Evolutionary conservation across 805 yeast genomes (phyloP).

Genomic region (Spathaspora hagerdaliae): DNA sequence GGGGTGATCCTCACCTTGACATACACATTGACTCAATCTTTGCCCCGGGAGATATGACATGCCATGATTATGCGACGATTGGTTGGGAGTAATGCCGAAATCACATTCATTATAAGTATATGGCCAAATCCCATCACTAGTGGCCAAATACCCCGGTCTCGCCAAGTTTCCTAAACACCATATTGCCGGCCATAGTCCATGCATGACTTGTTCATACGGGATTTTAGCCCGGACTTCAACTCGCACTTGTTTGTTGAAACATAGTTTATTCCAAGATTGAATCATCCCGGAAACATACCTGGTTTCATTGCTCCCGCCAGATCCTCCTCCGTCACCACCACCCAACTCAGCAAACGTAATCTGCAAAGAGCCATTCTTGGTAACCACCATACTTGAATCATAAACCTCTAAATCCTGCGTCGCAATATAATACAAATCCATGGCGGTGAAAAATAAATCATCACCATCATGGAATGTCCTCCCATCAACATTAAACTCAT

Average conservation of each 20-base stretch:
- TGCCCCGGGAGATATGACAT: conserved; percentile 38
- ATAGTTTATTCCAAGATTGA: conserved; percentile 33
- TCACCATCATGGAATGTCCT: conserved; percentile 36
- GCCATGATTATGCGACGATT: conserved; percentile 34
- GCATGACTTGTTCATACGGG: conserved; percentile 14
- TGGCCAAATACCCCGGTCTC: conserved; percentile 32
- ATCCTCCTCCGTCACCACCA: conserved; percentile 14
- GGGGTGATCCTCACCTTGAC: conserved; percentile 35
- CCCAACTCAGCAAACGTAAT: conserved; percentile 31
- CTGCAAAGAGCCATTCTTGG: conserved; percentile 28
- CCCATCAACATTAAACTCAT: conserved; percentile 37
- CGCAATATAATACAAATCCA: conserved; percentile 33
- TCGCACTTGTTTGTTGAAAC: conserved; percentile 27
- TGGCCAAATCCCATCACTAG: conserved; percentile 39
- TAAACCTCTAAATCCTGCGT: conserved; percentile 38
- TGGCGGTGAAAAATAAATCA: conserved; percentile 36
- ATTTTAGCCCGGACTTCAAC: conserved; percentile 25
- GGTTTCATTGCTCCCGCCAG: not conserved
- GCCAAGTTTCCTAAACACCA: conserved; percentile 39
- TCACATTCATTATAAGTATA: conserved; percentile 36
- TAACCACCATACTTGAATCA: conserved; percentile 33
- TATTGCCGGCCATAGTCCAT: conserved; percentile 37
- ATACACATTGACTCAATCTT: conserved; percentile 27
- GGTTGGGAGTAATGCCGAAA: conserved; percentile 35
- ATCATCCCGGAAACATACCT: conserved; percentile 32